Base-by-base conservation (phyloP, 768 basidiomycete species). In the Tricholoma hemisulphureum region DNA sequence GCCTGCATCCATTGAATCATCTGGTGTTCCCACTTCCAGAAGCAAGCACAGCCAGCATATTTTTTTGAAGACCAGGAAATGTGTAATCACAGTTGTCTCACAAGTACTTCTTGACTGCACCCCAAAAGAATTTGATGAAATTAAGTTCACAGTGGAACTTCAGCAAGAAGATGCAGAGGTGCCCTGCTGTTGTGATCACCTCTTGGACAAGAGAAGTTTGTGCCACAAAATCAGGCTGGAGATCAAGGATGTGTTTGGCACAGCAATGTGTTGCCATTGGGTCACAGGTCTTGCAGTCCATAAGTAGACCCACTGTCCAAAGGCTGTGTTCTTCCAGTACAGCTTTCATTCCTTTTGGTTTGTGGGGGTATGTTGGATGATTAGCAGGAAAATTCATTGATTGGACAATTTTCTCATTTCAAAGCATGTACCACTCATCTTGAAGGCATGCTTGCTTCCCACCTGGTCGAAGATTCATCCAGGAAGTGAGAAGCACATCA, bases 391-490 rank as follows among this genome's bases (percentile, higher is more conserved):
- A 78, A 6, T 70, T 57, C 73, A 78, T 77, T 10, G 55, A 28
- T 61, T 77, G 75, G 0, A 45, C 55, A 35, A 72, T 48, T 54
- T 60, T 66, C 13, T 49, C 28, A 29, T 70, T 66, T 57, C 71
- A 24, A 9, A 55, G 11, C 3, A 64, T 57, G 52, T 63, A 73
- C 71, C 70, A 77, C 0, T 71, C 71, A 67, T 67, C 59, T 6
- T 62, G 66, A 56, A 77, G 62, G 2, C 43, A 45, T 2, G 72
- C 66, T 55, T 80, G 78, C 55, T 75, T 75, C 2, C 77, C 76
- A 24, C 74, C 75, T 13, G 75, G 73, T n/a, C 61, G 61, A 9
- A 72, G 9, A 63, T 79, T 78, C 75, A 79, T 77, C 0, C 62
- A 58, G 8, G 67, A 64, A 0, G 58, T 67, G 1, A 72, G 57